Evolutionary conservation across 2,329 filamentous ascomycete species (phyloP).

Genomic region (Colletotrichum sp.): DNA sequence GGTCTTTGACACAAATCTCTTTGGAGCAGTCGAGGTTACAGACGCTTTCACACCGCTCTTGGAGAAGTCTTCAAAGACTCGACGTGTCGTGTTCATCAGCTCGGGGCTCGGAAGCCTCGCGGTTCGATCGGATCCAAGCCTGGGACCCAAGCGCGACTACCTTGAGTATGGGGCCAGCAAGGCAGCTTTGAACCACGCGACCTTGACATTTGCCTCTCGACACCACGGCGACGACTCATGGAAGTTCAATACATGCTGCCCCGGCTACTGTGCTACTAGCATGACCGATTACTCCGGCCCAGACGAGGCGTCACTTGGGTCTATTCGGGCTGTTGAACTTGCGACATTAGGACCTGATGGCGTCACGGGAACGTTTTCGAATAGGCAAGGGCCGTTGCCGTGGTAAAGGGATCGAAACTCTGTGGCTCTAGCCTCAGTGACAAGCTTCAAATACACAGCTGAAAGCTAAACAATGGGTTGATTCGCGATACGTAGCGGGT

Average conservation of each 20-base stretch:
- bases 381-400: not conserved
- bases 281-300: not conserved
- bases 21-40: slow-evolving; percentile 60
- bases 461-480: not conserved
- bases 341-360: slow-evolving; percentile 8
- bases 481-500: not conserved
- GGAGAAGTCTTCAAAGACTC: slow-evolving; percentile 21
- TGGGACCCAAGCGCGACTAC: not conserved
- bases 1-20: slow-evolving; percentile 66
- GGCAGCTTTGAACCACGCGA: slow-evolving; percentile 9
- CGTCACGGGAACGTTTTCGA: not conserved
- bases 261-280: slow-evolving; percentile 9
- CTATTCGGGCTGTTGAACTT: slow-evolving; percentile 1
- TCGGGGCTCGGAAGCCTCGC: slow-evolving; percentile 4
- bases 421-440: too few relatives aligned
- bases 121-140: not conserved
- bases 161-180: slow-evolving; percentile 15
- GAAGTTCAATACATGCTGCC: slow-evolving; percentile 17
- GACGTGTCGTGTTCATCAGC: slow-evolving; percentile 5
- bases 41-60: slow-evolving; percentile 41
- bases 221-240: not conserved
- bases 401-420: not conserved
- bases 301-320: slow-evolving; percentile 9
- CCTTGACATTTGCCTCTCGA: not conserved
- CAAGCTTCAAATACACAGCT: not conserved